A percentile compares a stretch with the other conserved stretches of the same genome.
phyloP scores from a whole-genome alignment of 805 yeast genomes.

The fission yeast (Schizosaccharomyces pombe) region DNA sequence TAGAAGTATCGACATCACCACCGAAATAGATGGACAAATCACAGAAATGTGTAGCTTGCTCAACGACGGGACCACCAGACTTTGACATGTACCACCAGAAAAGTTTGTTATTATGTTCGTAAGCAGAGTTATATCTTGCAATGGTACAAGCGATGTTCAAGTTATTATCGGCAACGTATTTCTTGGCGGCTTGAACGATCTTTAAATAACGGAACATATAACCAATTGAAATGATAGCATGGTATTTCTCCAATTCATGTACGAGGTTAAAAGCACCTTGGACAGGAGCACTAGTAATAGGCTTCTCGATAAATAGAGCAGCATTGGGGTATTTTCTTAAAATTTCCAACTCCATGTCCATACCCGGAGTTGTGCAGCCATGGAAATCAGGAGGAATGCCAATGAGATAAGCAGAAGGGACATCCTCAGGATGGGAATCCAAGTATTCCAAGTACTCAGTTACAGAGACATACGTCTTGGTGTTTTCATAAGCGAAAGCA shows the following conservation, averaged over 20 bases:
- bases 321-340: conserved; percentile 5
- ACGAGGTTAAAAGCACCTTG: conserved; percentile 9
- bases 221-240: conserved; percentile 8
- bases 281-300: conserved; percentile 9
- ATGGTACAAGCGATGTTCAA: conserved; percentile 7
- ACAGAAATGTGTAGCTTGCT: conserved; percentile 11
- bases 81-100: conserved; percentile 10
- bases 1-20: conserved; percentile 9
- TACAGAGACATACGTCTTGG: conserved; percentile 5
- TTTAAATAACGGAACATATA: conserved; percentile 12
- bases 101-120: conserved; percentile 6
- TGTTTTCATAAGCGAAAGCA: conserved; percentile 6
- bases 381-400: conserved; percentile 10
- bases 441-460: conserved; percentile 5
- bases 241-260: conserved; percentile 2
- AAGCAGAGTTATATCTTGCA: conserved; percentile 10
- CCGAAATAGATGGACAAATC: conserved; percentile 9
- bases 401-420: conserved; percentile 6
- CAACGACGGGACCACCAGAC: conserved; percentile 11
- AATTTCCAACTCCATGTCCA: conserved; percentile 9
- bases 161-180: conserved; percentile 9
- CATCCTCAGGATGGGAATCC: conserved; percentile 4
- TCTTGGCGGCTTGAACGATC: conserved; percentile 10
- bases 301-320: conserved; percentile 10
- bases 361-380: conserved; percentile 8